Base-by-base conservation (phyloP, 2,329 filamentous ascomycete species). In the Aspergillus sp. region DNA sequence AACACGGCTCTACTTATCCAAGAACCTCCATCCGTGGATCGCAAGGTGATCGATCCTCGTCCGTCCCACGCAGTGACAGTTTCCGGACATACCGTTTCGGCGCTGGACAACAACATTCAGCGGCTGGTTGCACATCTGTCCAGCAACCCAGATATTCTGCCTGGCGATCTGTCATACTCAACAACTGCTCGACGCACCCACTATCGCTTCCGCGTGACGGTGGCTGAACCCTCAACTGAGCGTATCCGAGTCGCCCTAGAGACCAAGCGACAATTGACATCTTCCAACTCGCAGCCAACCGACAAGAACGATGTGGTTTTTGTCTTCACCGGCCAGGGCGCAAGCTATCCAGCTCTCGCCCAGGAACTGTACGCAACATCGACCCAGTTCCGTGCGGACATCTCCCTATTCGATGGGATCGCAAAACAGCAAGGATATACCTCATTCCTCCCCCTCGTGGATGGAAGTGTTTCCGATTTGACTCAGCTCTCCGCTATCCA, bases 111-210 rank as follows among this genome's bases (percentile, higher is more conserved):
- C 19, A 19, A 19, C 19, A 19, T 19, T 4, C 19, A 19, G 19
- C 19, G 19, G 19, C 19, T 19, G 19, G 19, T 19, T 19, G 19
- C 2, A 19, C 19, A 19, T 19, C 19, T 19, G 19, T 19, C 19
- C 2, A 19, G 19, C 19, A 19, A 19, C 19, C 19, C 19, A 19
- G 19, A 19, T 19, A 19, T 19, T 19, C 19, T 19, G 2, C 19
- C 19, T 10, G 69, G 75, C 1, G 70, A 79, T 46, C 64, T 88
- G 2, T 77, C 83, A 0, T 88, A 87, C 62, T 84, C 81, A 1
- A 82, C 80, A 0, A 86, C 83, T 5, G 85, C 85, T 10, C 64
- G 74, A 30, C 67, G 72, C 2, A 58, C 64, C 7, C 72, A 75
- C 41, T 69, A 75, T 49, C 49, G 52, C 12, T 63, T 60, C 49